Evolutionary conservation across 192 early-diverging fungal species (phyloP).

Genomic region (Chytriomyces sp.): DNA sequence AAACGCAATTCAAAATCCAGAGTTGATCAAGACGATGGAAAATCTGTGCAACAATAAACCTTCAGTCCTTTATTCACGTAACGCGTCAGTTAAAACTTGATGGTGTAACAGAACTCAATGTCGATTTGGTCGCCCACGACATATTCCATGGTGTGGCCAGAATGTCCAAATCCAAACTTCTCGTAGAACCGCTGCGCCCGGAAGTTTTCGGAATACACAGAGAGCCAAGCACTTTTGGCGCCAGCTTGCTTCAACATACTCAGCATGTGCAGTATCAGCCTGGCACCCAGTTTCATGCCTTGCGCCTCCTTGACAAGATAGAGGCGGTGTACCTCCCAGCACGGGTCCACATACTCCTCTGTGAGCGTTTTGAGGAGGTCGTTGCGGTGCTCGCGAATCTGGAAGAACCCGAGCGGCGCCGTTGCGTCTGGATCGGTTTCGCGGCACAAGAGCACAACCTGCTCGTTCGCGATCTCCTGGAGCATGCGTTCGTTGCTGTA

Average conservation of each 20-base stretch:
- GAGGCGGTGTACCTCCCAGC: constrained; percentile 22
- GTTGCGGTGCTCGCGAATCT: constrained; percentile 3
- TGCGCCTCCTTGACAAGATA: constrained; percentile 10
- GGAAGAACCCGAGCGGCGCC: constrained; percentile 9
- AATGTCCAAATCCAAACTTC: constrained; percentile 9
- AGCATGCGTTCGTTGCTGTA: neutral
- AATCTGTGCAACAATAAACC: too few species aligned
- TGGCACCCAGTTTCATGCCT: neutral
- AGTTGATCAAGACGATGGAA: too few species aligned
- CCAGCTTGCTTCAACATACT: constrained; percentile 16
- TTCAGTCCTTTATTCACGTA: too few species aligned
- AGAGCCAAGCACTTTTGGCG: constrained; percentile 6
- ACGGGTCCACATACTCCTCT: neutral
- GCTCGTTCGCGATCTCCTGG: neutral
- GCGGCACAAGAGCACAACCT: neutral
- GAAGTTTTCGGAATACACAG: constrained; percentile 13
- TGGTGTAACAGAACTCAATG: constrained; percentile 9
- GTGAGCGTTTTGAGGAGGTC: neutral
- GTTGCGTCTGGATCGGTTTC: neutral
- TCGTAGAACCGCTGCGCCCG: constrained; percentile 15
- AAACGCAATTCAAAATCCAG: too few species aligned
- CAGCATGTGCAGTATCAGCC: constrained; percentile 5
- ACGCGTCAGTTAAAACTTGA: neutral
- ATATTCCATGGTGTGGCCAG: constrained; percentile 3
- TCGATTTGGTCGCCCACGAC: constrained; percentile 11